These are phyloP conservation scores for Aspergillus hancockii DNA, from an alignment of 495 filamentous ascomycete species.

Conservation along the genomic window DNA sequence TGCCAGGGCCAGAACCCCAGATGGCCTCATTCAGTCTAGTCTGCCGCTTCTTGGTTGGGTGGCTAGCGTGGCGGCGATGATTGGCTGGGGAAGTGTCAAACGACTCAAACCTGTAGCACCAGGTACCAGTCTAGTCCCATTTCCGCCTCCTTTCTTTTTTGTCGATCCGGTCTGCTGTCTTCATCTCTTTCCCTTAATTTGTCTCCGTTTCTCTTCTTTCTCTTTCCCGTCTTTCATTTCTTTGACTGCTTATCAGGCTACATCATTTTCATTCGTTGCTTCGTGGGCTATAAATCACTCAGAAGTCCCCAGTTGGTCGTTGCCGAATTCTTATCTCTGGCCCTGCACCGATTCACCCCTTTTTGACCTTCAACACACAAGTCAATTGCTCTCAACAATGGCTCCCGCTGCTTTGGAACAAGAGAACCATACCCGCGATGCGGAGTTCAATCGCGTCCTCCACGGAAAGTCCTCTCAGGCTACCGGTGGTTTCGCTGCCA, in stretches of 20 bases:
- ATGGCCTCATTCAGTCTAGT: slow-evolving; percentile 13
- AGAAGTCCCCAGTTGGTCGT: slow-evolving; percentile 5
- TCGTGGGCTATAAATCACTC: slow-evolving; percentile 11
- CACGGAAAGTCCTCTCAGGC: slow-evolving; percentile 81
- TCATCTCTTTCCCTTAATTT: slow-evolving; percentile 17
- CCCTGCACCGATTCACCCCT: slow-evolving; percentile 6
- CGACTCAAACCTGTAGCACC: slow-evolving; percentile 19
- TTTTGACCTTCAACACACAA: slow-evolving; percentile 18
- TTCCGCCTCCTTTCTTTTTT: slow-evolving; percentile 28
- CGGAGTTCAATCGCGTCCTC: slow-evolving; percentile 86
- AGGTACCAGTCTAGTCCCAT: slow-evolving; percentile 8
- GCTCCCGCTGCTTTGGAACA: slow-evolving; percentile 72
- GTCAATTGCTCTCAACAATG: slow-evolving; percentile 52
- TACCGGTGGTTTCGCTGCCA: slow-evolving; percentile 73
- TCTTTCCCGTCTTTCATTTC: slow-evolving; percentile 15
- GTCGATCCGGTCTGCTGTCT: slow-evolving; percentile 19
- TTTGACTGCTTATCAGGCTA: slow-evolving; percentile 6
- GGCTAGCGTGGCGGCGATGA: slow-evolving; percentile 12
- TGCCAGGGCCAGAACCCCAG: slow-evolving; percentile 12
- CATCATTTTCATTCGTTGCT: slow-evolving; percentile 8
- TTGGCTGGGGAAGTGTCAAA: slow-evolving; percentile 28
- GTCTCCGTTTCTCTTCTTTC: slow-evolving; percentile 14
- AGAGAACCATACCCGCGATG: slow-evolving; percentile 88
- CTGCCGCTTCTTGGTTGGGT: slow-evolving; percentile 10
- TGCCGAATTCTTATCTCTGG: slow-evolving; percentile 14